These are phyloP conservation scores for Eucalyptus melliodora DNA, from an alignment of 345 rosid species.

Conservation along the genomic window DNA sequence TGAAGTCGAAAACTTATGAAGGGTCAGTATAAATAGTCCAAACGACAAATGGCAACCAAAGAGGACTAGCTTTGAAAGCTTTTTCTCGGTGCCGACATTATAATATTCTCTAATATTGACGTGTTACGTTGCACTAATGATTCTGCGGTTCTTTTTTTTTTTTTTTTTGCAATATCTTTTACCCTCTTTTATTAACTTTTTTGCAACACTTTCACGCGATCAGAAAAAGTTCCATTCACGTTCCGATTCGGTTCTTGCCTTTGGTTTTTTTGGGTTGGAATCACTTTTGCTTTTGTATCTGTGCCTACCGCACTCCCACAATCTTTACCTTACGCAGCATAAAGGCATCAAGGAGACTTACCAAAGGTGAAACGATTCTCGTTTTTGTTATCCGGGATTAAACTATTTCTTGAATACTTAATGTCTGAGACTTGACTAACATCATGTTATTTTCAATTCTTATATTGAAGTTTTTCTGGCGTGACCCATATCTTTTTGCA, in stretches of 20 bases:
- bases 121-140: not conserved
- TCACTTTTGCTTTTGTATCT: not conserved
- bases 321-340: not conserved
- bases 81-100: not conserved
- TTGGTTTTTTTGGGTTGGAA: not conserved
- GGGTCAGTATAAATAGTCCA: not conserved
- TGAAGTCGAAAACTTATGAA: not conserved
- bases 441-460: not conserved
- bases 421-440: not conserved
- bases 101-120: not conserved
- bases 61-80: not conserved
- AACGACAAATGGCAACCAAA: not conserved
- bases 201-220: not conserved
- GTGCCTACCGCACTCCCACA: not conserved
- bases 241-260: not conserved
- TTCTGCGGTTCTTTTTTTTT: not conserved
- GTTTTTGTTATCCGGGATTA: not conserved
- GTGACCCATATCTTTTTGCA: not conserved
- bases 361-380: not conserved
- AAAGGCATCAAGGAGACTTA: not conserved
- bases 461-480: not conserved
- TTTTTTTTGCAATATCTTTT: not conserved
- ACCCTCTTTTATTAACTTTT: not conserved
- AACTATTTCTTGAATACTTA: not conserved
- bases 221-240: not conserved